Base-by-base conservation (phyloP, 768 basidiomycete genomes). In the Lentinula guzmanii region DNA sequence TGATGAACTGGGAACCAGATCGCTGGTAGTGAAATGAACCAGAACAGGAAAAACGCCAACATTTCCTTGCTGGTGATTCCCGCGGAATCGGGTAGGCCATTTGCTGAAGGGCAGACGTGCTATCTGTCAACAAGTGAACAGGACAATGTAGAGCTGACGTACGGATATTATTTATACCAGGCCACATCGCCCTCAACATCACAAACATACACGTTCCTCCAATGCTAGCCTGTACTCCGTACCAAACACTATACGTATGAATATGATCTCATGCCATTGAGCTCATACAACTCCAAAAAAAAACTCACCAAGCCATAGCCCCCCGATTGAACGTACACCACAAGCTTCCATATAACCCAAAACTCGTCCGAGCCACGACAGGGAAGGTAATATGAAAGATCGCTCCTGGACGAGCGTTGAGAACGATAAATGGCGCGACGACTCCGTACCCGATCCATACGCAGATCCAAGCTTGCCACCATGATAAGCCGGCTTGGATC, bases 401-500 rank as follows among this genome's bases (percentile, higher is more conserved):
- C 2, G 90, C 90, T 52, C 90, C 90, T 4, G 87, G 88, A 31
- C 87, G 82, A 28, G 89, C 91, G 68, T 92, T 93, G 64, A 89
- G 70, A 28, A 86, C 86, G 62, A 93, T 80, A 74, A 95, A 87
- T 0, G 85, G 85, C 1, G 87, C 85, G 21, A 83, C 82, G 60
- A 85, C 62, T 1, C 69, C 82, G 70, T 78, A 89, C 51, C 78
- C 85, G 39, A 88, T 65, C 87, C 86, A 89, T 11, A 88, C 87
- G 62, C 86, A 91, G 57, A 93, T 79, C 88, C 91, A 90, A 15
- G 91, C 86, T 70, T 91, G 87, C 89, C 89, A 92, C 89, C 89
- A 91, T 0, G 86, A 86, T 34, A 91, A 79, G 3, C 87, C 86
- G 33, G 85, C 72, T 63, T 87, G 82, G 35, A 86, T 80, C 88